phyloP scores from a whole-genome alignment of 78 protist species.

The Diacronema lutheri region DNA sequence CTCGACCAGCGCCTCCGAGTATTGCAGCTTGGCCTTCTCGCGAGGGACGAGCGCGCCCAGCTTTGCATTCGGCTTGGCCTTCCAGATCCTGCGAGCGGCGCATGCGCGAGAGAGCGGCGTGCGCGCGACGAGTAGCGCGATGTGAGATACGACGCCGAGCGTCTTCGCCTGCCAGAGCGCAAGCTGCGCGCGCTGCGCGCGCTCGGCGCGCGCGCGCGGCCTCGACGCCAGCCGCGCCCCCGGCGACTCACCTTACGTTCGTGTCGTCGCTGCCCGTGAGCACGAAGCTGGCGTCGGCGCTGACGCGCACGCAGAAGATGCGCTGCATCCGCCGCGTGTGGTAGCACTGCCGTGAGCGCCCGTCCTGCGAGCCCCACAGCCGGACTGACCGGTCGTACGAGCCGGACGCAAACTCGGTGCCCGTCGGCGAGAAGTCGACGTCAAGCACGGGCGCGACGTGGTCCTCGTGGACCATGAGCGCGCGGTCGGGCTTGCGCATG shows the following conservation, averaged over 20 bases:
- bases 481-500: conserved; percentile 77
- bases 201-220: conserved; percentile 34
- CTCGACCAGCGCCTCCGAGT: conserved; percentile 24
- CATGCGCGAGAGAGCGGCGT: too few relatives aligned
- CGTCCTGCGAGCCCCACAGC: conserved; percentile 42
- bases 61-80: conserved; percentile 59
- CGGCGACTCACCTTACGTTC: not conserved
- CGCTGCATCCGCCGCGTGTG: conserved; percentile 90
- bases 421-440: conserved; percentile 93
- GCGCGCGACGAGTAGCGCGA: too few relatives aligned
- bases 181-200: conserved; percentile 70
- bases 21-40: not conserved
- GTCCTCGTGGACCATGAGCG: conserved; percentile 76
- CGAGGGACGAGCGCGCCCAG: not conserved
- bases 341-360: conserved; percentile 62
- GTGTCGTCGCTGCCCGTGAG: conserved; percentile 71
- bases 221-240: too few relatives aligned
- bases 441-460: conserved; percentile 87
- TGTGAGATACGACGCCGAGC: too few relatives aligned
- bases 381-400: conserved; percentile 88
- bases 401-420: conserved; percentile 84
- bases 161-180: too few relatives aligned
- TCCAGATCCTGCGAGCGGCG: conserved; percentile 71
- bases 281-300: conserved; percentile 74
- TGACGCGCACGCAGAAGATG: conserved; percentile 63